These are phyloP conservation scores for Fusarium concolor DNA, from an alignment of 2,329 filamentous ascomycete genomes.

Conservation along the genomic window DNA sequence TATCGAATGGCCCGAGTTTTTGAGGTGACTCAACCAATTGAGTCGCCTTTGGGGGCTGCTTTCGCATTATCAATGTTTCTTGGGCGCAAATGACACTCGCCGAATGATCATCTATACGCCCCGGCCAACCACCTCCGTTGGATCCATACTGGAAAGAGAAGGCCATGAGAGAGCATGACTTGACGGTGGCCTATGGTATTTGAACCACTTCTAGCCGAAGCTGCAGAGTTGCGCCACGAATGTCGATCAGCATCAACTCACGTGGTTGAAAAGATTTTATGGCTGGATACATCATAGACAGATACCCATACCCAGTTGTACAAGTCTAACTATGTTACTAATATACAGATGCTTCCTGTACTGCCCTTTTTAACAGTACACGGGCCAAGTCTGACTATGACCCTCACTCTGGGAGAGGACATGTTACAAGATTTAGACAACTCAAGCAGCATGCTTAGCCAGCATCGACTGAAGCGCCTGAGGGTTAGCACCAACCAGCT, in stretches of 20 bases:
- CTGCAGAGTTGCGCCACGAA: background rate
- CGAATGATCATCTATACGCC: conserved; percentile 2
- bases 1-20: background rate
- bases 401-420: background rate
- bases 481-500: conserved; percentile 87
- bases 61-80: background rate
- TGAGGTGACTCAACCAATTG: conserved; percentile 11
- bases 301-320: background rate
- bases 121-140: conserved; percentile 24
- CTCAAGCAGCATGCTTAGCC: conserved; percentile 23
- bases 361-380: background rate
- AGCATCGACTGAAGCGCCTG: conserved; percentile 44
- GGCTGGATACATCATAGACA: background rate
- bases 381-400: background rate
- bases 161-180: conserved; percentile 22
- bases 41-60: background rate
- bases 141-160: conserved; percentile 25
- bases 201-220: conserved; percentile 8
- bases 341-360: conserved; percentile 9
- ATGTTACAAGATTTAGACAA: background rate
- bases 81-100: conserved; percentile 33
- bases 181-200: background rate
- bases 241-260: background rate
- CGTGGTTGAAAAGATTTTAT: background rate
- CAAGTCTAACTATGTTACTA: conserved; percentile 18